phyloP scores from a whole-genome alignment of 352 stramenopile species.

The Pythium diclinum region DNA sequence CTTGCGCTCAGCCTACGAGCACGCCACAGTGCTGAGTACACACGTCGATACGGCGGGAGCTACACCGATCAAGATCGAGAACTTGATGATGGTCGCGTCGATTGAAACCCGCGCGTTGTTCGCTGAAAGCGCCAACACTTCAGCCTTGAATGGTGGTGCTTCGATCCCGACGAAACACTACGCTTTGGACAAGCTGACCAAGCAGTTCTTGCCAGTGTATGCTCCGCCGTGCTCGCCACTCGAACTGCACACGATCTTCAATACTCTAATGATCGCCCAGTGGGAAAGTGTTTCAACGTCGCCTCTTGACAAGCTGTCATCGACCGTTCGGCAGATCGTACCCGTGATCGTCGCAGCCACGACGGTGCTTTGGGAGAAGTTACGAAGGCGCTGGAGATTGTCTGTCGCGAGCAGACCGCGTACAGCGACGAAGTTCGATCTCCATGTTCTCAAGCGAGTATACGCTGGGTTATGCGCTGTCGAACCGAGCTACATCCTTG shows the following conservation, averaged over 20 bases:
- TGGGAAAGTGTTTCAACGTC: conserved; percentile 21
- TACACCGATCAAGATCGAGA: conserved; percentile 22
- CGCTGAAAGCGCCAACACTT: neutral
- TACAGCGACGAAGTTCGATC: conserved; percentile 22
- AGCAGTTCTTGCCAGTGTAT: conserved; percentile 26
- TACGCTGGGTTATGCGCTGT: conserved; percentile 51
- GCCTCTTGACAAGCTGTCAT: conserved; percentile 16
- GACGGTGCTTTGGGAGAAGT: conserved; percentile 51
- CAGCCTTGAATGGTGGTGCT: neutral
- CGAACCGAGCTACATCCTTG: conserved; percentile 30
- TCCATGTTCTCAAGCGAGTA: conserved; percentile 49
- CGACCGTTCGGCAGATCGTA: conserved; percentile 11
- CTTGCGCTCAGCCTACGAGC: conserved; percentile 26
- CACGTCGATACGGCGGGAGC: conserved; percentile 1
- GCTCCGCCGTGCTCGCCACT: conserved; percentile 13
- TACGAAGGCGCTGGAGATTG: conserved; percentile 18
- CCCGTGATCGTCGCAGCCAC: conserved; percentile 30
- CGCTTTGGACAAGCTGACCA: conserved; percentile 25
- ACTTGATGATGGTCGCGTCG: conserved; percentile 33
- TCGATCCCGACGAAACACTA: conserved; percentile 14
- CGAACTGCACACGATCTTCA: conserved; percentile 29
- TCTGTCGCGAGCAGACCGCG: neutral
- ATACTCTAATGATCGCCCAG: conserved; percentile 15
- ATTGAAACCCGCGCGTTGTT: conserved; percentile 17
- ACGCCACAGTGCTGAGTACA: conserved; percentile 16